phyloP scores from a whole-genome alignment of 768 basidiomycete species.

The Tephrocybe sp. region DNA sequence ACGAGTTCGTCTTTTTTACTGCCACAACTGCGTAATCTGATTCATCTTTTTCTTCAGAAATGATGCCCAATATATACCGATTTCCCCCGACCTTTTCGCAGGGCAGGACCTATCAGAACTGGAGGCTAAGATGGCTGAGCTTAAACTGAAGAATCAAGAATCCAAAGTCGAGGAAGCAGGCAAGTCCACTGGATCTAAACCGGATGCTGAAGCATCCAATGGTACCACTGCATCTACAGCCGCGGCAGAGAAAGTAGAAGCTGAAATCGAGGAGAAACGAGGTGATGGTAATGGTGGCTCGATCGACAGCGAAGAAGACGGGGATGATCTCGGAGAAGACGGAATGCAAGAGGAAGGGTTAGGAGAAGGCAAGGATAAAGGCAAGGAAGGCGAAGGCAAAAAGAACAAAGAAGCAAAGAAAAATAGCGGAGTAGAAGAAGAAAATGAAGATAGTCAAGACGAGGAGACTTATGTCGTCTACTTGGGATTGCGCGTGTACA shows the following conservation, averaged over 20 bases:
- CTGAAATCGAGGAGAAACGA: not conserved
- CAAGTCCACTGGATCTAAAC: not conserved
- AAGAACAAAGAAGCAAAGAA: not conserved
- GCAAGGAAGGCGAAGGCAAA: not conserved
- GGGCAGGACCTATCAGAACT: slow-evolving; percentile 28
- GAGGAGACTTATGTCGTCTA: slow-evolving; percentile 21
- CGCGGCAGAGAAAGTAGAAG: not conserved
- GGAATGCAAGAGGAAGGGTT: not conserved
- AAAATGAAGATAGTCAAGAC: not conserved
- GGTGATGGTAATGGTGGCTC: not conserved
- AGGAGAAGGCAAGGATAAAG: not conserved
- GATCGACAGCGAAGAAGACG: not conserved
- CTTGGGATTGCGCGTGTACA: slow-evolving; percentile 37
- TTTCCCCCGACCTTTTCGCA: slow-evolving; percentile 25
- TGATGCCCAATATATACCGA: slow-evolving; percentile 17
- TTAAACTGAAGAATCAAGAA: not conserved
- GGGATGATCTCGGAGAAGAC: not conserved
- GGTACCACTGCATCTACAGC: not conserved
- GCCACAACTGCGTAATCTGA: not conserved
- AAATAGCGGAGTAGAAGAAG: not conserved
- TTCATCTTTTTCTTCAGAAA: slow-evolving; percentile 8
- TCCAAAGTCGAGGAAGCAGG: not conserved
- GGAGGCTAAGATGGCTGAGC: slow-evolving; percentile 17
- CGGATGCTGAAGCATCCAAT: not conserved
- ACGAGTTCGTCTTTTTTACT: slow-evolving; percentile 15